Conservation (phyloP, 208 protist species). For the Naegleria gruberi region DNA sequence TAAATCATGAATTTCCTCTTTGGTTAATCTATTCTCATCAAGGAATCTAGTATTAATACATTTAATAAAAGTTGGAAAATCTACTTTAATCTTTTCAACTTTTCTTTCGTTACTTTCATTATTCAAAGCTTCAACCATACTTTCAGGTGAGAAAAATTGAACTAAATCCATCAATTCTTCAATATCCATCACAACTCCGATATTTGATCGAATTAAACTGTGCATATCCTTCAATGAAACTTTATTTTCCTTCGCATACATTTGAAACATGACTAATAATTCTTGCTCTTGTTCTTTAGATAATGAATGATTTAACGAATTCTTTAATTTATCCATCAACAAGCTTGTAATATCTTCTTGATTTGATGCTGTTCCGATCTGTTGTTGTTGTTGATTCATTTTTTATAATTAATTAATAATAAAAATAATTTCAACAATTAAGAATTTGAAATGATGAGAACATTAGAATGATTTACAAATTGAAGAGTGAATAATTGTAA, state of each 20-base stretch:
- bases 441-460: too few relatives aligned
- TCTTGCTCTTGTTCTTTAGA: background rate
- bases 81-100: background rate
- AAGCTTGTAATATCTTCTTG: too few relatives aligned
- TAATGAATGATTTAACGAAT: background rate
- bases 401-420: too few relatives aligned
- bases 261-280: background rate
- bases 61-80: background rate
- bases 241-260: background rate
- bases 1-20: background rate
- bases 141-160: background rate
- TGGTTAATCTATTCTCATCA: background rate
- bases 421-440: too few relatives aligned
- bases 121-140: background rate
- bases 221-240: background rate
- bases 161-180: background rate
- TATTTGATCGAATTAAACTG: background rate
- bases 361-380: too few relatives aligned
- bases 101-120: background rate
- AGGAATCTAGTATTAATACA: background rate
- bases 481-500: too few relatives aligned
- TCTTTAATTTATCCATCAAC: too few relatives aligned
- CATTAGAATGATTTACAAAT: too few relatives aligned
- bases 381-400: too few relatives aligned
- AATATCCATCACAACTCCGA: background rate